Evolutionary conservation across 1,284 basidiomycete genomes (phyloP).

Genomic region (Porphyrellus sp.): DNA sequence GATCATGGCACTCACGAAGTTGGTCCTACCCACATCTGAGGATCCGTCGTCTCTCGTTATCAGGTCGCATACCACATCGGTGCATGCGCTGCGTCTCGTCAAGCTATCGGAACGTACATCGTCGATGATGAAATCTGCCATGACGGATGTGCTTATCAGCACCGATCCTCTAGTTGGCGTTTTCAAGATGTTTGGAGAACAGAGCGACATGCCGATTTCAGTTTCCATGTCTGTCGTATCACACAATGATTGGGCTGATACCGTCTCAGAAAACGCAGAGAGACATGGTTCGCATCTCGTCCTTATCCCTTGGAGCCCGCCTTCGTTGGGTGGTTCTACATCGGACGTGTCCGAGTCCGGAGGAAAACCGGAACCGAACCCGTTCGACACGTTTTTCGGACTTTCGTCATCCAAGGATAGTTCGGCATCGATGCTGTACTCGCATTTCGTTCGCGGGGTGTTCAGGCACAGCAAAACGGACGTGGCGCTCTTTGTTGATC

Average conservation of each 20-base stretch:
- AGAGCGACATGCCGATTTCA: constrained; percentile 70
- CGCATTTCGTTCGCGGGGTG: constrained; percentile 80
- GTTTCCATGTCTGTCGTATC: constrained; percentile 65
- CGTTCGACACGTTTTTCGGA: constrained; percentile 66
- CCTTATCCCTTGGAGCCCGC: constrained; percentile 76
- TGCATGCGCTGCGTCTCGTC: constrained; percentile 81
- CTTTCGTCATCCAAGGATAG: constrained; percentile 35
- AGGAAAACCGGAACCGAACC: constrained; percentile 38
- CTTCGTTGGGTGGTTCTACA: constrained; percentile 14
- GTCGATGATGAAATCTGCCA: constrained; percentile 84
- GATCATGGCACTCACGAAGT: constrained; percentile 67
- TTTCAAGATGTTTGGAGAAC: constrained; percentile 79
- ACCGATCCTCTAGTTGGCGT: constrained; percentile 83
- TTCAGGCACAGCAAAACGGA: constrained; percentile 70
- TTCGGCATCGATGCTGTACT: constrained; percentile 53
- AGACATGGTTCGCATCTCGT: constrained; percentile 70
- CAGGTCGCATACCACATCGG: constrained; percentile 19
- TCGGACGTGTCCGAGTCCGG: constrained; percentile 21
- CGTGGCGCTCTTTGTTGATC: constrained; percentile 82
- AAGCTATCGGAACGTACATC: constrained; percentile 92
- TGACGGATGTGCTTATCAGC: constrained; percentile 63
- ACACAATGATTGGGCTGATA: constrained; percentile 66
- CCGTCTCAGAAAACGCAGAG: constrained; percentile 66
- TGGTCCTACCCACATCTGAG: constrained; percentile 40
- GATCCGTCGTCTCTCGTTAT: constrained; percentile 14